Conservation (phyloP, 192 early-diverging fungal genomes). For the Funneliformis geosporum region DNA sequence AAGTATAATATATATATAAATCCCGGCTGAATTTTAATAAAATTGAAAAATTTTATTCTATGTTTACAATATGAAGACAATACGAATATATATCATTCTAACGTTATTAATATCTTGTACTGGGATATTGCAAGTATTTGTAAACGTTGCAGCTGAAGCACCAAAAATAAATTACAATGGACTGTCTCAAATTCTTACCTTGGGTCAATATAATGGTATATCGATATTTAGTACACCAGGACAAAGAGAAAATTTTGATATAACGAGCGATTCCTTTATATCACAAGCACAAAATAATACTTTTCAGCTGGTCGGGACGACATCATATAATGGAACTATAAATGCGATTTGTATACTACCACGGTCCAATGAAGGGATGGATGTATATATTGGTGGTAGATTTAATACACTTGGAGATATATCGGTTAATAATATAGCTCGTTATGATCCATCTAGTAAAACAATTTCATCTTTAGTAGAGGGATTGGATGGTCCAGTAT, state of each 20-base stretch:
- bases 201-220: constrained; percentile 31
- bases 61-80: constrained; percentile 19
- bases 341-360: constrained; percentile 24
- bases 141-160: neutral
- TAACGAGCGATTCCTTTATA: constrained; percentile 4
- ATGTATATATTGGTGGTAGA: constrained; percentile 32
- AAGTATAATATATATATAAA: neutral
- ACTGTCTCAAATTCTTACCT: neutral
- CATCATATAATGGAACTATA: constrained; percentile 15
- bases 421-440: constrained; percentile 16
- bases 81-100: neutral
- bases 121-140: constrained; percentile 1
- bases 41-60: neutral
- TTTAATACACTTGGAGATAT: constrained; percentile 10
- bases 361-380: neutral
- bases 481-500: constrained; percentile 45
- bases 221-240: neutral
- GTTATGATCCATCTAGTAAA: neutral
- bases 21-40: neutral
- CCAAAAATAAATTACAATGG: constrained; percentile 10
- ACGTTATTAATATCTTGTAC: constrained; percentile 13
- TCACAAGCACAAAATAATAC: neutral
- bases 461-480: constrained; percentile 5
- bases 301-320: constrained; percentile 2
- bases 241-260: neutral